Percentiles rank a stretch among this genome's conserved stretches.
Conservation (phyloP, 257 asterid species). For the Vinca minor region DNA sequence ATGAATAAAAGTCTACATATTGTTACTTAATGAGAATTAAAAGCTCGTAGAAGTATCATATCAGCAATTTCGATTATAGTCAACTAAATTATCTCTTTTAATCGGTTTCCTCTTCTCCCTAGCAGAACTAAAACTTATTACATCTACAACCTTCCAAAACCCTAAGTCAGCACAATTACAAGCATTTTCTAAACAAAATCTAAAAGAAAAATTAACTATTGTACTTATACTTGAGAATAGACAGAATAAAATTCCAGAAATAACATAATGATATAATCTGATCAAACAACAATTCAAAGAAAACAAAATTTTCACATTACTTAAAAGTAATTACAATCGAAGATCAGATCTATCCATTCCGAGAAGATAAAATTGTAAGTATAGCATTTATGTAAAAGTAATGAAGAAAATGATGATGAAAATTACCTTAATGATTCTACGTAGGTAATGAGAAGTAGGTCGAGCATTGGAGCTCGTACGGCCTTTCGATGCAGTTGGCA, state of each 20-base stretch:
- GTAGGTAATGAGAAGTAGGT: conserved; percentile 73
- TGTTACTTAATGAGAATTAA: not conserved
- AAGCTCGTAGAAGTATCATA: not conserved
- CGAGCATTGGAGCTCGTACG: conserved; percentile 63
- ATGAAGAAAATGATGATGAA: conserved; percentile 13
- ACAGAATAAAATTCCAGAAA: not conserved
- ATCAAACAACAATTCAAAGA: not conserved
- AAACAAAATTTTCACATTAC: not conserved
- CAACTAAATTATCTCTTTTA: not conserved
- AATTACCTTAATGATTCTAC: conserved; percentile 93
- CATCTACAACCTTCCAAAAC: not conserved
- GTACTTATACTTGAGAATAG: not conserved
- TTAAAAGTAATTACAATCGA: not conserved
- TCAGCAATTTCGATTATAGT: not conserved
- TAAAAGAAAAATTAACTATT: too few relatives aligned
- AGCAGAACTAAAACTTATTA: not conserved
- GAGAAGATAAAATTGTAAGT: not conserved
- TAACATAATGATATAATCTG: not conserved
- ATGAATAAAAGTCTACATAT: not conserved
- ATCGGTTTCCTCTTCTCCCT: not conserved
- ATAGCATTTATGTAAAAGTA: not conserved
- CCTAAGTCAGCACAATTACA: not conserved
- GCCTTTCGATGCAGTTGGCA: conserved; percentile 80
- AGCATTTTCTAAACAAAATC: too few relatives aligned
- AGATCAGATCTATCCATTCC: conserved; percentile 21